Evolutionary conservation across 768 basidiomycete species (phyloP), one percentile per base, ranked within the genome.

Genomic region (Serendipita vermifera): DNA sequence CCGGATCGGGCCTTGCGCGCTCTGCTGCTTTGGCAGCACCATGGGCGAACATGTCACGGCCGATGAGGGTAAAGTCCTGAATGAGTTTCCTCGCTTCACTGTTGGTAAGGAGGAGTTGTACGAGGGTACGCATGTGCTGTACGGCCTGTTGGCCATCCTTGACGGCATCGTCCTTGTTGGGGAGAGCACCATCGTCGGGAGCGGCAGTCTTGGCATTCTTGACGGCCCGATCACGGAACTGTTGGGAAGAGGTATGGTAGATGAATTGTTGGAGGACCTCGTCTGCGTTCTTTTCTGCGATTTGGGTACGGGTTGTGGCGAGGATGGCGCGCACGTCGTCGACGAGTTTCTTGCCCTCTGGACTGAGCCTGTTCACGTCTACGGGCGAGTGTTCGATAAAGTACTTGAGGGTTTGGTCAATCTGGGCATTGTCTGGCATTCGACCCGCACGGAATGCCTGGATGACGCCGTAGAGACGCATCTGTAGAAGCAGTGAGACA

Each of bases 201-300:
- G 72, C 73, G 22, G 46, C 46, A 38, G 67, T 70, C 68, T 75
- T 77, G 33, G 66, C 64, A 58, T 71, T 66, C 55, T 66, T 71
- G 38, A 74, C 63, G 54, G 76, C 66, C 17, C 82, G 70, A 33
- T 77, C 77, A 32, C 77, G 72, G 1, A 51, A 51, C 32, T 51
- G 46, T 31, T 51, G 46, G n/a, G 46, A 51, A 20, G 46, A 51
- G 46, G 87, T 88, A 59, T 82, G 78, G 85, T 85, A 92, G 36
- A 93, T 69, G 62, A 94, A 93, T 63, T 87, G 83, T 69, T 97
- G 94, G 67, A 96, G 75, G 36, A 97, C 76, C 71, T 97, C 91
- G 62, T 94, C 92, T 22, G 74, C 70, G 61, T 96, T 96, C 78
- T 94, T 96, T 62, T 85, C 76, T 48, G 72, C 64, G n/a, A 93